Evolutionary conservation across 371 early-diverging fungal species (phyloP).

Genomic region (Actinomucor elegans): DNA sequence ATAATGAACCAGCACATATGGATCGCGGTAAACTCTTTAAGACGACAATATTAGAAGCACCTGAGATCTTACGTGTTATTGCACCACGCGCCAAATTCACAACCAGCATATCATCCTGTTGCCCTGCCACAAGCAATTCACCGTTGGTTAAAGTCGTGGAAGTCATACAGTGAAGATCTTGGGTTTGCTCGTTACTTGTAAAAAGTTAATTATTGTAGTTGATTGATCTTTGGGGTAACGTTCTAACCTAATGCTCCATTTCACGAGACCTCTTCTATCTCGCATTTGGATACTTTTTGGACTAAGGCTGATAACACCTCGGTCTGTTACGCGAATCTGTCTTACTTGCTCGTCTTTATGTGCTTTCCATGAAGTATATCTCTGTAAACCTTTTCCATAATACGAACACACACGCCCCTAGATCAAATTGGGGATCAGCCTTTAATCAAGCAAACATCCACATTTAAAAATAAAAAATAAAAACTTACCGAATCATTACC

Average conservation of each 20-base stretch:
- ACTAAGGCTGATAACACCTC: slow-evolving; percentile 69
- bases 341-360: slow-evolving; percentile 66
- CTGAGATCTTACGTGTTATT: slow-evolving; percentile 47
- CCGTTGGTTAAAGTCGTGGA: slow-evolving; percentile 62
- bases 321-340: slow-evolving; percentile 65
- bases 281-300: slow-evolving; percentile 67
- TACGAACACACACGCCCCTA: slow-evolving; percentile 67
- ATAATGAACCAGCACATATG: slow-evolving; percentile 69
- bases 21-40: slow-evolving; percentile 65
- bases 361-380: slow-evolving; percentile 69
- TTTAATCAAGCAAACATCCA: no score
- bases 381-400: slow-evolving; percentile 57
- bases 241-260: slow-evolving; percentile 68
- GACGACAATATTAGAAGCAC: slow-evolving; percentile 61
- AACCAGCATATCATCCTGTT: slow-evolving; percentile 60
- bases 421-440: no score
- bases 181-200: slow-evolving; percentile 53
- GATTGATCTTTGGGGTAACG: neutral
- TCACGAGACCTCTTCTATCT: slow-evolving; percentile 67
- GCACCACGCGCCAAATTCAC: slow-evolving; percentile 71
- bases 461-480: neutral
- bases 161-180: slow-evolving; percentile 70
- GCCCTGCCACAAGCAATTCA: slow-evolving; percentile 69
- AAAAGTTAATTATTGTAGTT: no score
- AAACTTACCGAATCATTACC: slow-evolving; percentile 72